Evolutionary conservation across 257 asterid genomes (phyloP).

Genomic region (Lycium ferocissimum): DNA sequence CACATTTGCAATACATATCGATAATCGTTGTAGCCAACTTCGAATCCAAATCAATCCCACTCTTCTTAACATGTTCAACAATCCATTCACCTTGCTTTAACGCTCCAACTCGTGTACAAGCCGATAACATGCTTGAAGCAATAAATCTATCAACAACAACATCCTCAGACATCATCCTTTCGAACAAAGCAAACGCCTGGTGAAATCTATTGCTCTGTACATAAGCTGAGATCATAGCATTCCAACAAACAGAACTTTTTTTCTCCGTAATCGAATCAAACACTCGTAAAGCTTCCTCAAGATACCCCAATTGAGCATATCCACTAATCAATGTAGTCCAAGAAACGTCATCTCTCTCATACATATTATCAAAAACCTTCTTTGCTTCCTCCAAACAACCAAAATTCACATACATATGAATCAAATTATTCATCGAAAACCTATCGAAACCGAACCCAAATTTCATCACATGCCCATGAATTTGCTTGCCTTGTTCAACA

Average conservation of each 20-base stretch:
- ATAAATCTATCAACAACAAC: slow-evolving; percentile 69
- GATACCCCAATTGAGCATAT: slow-evolving; percentile 54
- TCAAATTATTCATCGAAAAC: slow-evolving; percentile 77
- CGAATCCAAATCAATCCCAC: slow-evolving; percentile 55
- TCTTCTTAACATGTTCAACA: slow-evolving; percentile 46
- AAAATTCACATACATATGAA: slow-evolving; percentile 72
- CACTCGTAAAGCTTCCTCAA: slow-evolving; percentile 59
- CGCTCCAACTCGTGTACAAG: slow-evolving; percentile 78
- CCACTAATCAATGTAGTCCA: slow-evolving; percentile 93
- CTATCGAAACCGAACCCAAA: slow-evolving; percentile 64
- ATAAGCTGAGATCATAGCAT: slow-evolving; percentile 72
- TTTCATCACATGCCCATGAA: slow-evolving; percentile 71
- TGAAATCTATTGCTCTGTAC: slow-evolving; percentile 62
- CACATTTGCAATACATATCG: slow-evolving; percentile 89
- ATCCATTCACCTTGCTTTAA: slow-evolving; percentile 80
- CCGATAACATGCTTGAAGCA: slow-evolving; percentile 86
- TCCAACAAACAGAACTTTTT: slow-evolving; percentile 65
- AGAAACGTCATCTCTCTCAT: slow-evolving; percentile 65
- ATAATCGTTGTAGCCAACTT: slow-evolving; percentile 67
- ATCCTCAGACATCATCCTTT: slow-evolving; percentile 56
- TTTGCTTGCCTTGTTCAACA: slow-evolving; percentile 58
- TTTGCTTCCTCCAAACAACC: slow-evolving; percentile 61
- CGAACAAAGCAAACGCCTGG: slow-evolving; percentile 66
- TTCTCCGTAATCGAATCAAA: slow-evolving; percentile 59
- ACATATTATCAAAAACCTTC: slow-evolving; percentile 62